Evolutionary conservation across 768 basidiomycete species (phyloP).

Genomic region (Rossbeevera mucosa): DNA sequence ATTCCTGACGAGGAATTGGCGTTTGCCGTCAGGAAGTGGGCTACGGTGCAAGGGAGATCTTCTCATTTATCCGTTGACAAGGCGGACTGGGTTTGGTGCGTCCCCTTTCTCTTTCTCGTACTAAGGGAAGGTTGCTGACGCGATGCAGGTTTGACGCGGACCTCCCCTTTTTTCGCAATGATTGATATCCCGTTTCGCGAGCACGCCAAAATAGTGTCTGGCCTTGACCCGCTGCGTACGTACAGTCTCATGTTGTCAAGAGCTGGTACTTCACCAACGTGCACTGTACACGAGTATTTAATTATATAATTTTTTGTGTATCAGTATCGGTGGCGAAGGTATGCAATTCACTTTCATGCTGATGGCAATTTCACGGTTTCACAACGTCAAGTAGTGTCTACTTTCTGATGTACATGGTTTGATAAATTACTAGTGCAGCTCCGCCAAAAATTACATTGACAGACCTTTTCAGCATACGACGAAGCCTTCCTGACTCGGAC

Average conservation of each 20-base stretch:
- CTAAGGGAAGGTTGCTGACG: neutral
- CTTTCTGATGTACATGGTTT: too few species aligned
- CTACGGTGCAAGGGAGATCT: neutral
- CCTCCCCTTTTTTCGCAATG: constrained; percentile 6
- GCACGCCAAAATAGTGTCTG: neutral
- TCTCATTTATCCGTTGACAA: neutral
- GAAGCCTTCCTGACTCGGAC: too few species aligned
- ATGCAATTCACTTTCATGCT: too few species aligned
- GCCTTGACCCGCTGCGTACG: neutral
- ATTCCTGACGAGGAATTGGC: constrained; percentile 10
- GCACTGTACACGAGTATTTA: constrained; percentile 1
- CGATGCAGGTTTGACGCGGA: constrained; percentile 22
- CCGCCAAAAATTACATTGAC: too few species aligned
- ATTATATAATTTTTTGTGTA: too few species aligned
- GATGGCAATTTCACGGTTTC: too few species aligned
- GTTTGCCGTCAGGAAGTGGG: constrained; percentile 5
- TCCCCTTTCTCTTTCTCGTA: neutral
- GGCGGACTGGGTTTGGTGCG: constrained; percentile 21
- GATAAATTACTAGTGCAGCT: too few species aligned
- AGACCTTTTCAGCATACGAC: too few species aligned
- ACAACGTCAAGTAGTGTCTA: too few species aligned
- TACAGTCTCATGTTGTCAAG: neutral
- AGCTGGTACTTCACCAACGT: neutral
- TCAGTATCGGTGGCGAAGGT: too few species aligned
- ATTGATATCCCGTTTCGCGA: neutral